phyloP scores from a whole-genome alignment of 139 green algal species.

The Limnomonas spitsbergensis region DNA sequence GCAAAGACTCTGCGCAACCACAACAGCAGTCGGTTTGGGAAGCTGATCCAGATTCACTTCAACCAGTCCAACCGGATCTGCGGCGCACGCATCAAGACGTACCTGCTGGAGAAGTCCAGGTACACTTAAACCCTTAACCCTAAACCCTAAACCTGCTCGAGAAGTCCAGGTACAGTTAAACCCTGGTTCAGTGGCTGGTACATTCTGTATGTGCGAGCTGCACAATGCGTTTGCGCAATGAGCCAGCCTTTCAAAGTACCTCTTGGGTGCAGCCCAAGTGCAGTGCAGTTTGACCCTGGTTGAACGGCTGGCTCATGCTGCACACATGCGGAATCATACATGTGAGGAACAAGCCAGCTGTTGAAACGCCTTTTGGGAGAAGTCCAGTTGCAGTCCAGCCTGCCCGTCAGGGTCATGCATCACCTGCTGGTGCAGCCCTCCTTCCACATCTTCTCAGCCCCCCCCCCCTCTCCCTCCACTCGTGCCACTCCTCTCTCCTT shows the following conservation, averaged over 20 bases:
- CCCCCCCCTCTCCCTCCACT: no score
- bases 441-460: no score
- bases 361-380: no score
- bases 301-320: no score
- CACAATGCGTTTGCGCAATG: background rate
- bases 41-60: conserved; percentile 90
- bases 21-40: conserved; percentile 89
- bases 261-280: background rate
- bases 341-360: no score
- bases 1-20: conserved; percentile 93
- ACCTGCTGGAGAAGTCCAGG: conserved; percentile 84
- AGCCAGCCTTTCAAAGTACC: background rate
- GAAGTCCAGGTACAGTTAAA: conserved; percentile 58
- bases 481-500: no score
- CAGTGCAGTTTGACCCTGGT: no score
- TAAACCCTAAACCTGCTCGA: conserved; percentile 83
- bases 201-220: conserved; percentile 8
- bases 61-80: conserved; percentile 63
- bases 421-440: no score
- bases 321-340: no score
- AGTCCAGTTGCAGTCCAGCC: no score
- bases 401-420: no score
- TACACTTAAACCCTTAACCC: no score
- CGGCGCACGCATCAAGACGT: conserved; percentile 79
- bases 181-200: background rate